phyloP scores from a whole-genome alignment of 2,329 filamentous ascomycete species.

The Fusarium coicis region DNA sequence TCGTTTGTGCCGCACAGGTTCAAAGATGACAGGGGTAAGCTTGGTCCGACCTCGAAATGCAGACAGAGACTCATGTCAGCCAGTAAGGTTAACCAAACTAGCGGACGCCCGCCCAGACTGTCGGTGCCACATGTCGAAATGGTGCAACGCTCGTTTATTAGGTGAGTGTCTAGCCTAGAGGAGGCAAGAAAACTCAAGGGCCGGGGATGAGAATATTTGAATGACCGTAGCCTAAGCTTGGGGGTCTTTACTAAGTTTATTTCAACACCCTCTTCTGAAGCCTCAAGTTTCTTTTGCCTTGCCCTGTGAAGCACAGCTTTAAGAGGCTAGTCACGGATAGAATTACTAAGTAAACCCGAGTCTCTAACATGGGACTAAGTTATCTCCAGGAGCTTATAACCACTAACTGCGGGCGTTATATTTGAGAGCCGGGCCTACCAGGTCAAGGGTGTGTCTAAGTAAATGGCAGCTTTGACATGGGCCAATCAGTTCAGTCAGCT shows the following conservation, averaged over 20 bases:
- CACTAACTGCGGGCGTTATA: background rate
- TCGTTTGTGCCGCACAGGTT: constrained; percentile 31
- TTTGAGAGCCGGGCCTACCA: background rate
- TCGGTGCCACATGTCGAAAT: constrained; percentile 23
- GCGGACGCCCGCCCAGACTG: constrained; percentile 22
- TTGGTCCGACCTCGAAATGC: constrained; percentile 8
- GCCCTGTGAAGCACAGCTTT: constrained; percentile 12
- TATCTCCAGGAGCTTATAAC: background rate
- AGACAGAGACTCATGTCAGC: constrained; percentile 4
- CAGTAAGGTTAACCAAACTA: constrained; percentile 18
- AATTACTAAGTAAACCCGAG: background rate
- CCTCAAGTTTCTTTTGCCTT: background rate
- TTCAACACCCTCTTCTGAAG: background rate
- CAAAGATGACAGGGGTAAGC: constrained; percentile 11
- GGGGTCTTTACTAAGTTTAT: background rate
- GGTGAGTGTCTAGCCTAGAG: background rate
- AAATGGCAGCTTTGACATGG: background rate
- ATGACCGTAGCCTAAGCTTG: background rate
- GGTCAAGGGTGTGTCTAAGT: background rate
- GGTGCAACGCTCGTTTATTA: background rate
- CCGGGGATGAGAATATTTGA: background rate
- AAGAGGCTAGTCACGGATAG: background rate
- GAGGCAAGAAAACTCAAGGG: background rate
- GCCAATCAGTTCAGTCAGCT: background rate
- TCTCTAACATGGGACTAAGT: background rate